Evolutionary conservation across 306 rosid species (phyloP).

Genomic region (Hylodesmum podocarpum): DNA sequence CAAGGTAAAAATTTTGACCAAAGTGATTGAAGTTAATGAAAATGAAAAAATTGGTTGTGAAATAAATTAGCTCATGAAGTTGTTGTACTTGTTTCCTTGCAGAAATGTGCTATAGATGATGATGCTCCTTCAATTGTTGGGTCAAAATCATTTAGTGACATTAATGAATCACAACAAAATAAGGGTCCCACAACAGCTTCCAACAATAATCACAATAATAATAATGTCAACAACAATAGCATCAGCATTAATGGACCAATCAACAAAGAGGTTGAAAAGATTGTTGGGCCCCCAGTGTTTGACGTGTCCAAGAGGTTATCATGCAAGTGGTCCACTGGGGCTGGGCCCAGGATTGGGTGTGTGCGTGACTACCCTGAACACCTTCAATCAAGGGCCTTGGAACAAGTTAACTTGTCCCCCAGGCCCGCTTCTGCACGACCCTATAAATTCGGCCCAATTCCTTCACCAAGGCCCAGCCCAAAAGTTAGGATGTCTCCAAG

Average conservation of each 20-base stretch:
- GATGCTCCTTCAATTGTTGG: constrained; percentile 52
- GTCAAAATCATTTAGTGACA: constrained; percentile 29
- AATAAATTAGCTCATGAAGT: background rate
- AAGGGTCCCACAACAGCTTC: constrained; percentile 25
- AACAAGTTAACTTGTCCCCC: constrained; percentile 85
- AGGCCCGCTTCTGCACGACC: constrained; percentile 45
- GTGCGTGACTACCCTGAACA: constrained; percentile 90
- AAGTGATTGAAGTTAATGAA: background rate
- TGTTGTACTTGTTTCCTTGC: constrained; percentile 21
- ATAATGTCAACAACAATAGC: background rate
- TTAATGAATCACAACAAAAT: constrained; percentile 33
- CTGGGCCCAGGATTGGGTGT: constrained; percentile 90
- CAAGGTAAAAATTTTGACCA: constrained; percentile 46
- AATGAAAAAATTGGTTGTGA: background rate
- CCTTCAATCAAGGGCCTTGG: constrained; percentile 86
- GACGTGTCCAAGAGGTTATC: constrained; percentile 55
- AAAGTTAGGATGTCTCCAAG: constrained; percentile 78
- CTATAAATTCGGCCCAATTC: constrained; percentile 74
- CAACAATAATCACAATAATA: too few species aligned
- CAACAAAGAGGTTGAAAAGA: constrained; percentile 32
- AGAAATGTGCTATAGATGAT: constrained; percentile 85
- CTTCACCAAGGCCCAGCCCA: constrained; percentile 97
- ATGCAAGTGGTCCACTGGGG: constrained; percentile 83
- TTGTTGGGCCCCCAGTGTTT: constrained; percentile 33
- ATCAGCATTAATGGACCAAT: constrained; percentile 11